Evolutionary conservation across 163 green algal genomes (phyloP).

Genomic region (Trebouxia gelatinosa): DNA sequence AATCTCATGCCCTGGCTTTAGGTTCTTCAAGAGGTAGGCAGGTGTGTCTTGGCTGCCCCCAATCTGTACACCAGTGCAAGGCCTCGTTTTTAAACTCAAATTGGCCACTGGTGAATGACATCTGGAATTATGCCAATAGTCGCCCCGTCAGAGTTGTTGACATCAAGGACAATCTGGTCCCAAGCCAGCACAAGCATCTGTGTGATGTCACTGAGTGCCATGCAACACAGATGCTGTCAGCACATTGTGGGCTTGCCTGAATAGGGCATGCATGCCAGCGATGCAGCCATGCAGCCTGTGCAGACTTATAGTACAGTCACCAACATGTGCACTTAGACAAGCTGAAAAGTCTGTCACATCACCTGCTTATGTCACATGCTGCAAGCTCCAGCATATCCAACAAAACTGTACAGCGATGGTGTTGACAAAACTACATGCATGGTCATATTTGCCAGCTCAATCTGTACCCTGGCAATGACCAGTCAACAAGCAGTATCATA

Average conservation of each 20-base stretch:
- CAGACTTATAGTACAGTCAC: not conserved
- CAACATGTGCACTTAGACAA: not conserved
- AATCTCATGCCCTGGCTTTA: conserved; percentile 62
- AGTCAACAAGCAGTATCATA: not conserved
- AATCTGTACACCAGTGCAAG: conserved; percentile 15
- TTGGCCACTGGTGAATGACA: not conserved
- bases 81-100: not conserved
- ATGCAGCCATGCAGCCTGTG: not conserved
- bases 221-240: not conserved
- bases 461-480: not conserved
- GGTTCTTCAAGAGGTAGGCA: conserved; percentile 63
- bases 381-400: not conserved
- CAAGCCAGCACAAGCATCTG: too few species aligned
- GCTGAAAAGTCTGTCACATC: not conserved
- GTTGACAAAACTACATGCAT: not conserved
- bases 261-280: not conserved
- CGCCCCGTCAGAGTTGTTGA: not conserved
- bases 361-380: too few species aligned
- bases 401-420: not conserved
- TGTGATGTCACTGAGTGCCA: not conserved
- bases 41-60: conserved; percentile 67
- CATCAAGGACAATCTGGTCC: not conserved
- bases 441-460: too few species aligned
- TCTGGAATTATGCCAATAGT: not conserved
- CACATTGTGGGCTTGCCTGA: not conserved